phyloP scores from a whole-genome alignment of 331 rosid genomes.

The Quercus phellos region DNA sequence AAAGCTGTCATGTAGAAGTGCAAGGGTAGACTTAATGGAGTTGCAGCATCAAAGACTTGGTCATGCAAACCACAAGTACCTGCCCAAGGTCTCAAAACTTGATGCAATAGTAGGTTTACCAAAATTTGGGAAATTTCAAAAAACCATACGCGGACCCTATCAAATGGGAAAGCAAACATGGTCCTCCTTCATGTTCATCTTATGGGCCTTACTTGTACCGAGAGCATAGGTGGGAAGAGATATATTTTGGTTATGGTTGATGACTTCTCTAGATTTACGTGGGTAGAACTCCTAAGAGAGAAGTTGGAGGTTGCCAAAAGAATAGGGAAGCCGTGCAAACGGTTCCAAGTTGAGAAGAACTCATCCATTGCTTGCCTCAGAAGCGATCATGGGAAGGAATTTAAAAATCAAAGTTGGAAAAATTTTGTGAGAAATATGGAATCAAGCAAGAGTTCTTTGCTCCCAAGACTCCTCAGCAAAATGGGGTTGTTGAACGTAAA shows the following conservation, averaged over 20 bases:
- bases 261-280: neutral
- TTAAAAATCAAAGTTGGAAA: neutral
- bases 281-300: neutral
- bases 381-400: neutral
- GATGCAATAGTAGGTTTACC: neutral
- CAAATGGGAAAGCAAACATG: neutral
- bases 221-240: neutral
- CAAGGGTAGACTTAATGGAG: neutral
- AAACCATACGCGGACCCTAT: neutral
- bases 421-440: neutral
- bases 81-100: neutral
- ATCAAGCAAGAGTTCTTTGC: neutral
- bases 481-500: no score
- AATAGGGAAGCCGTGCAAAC: no score
- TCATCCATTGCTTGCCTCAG: neutral
- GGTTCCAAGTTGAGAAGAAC: neutral
- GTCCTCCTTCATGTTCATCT: neutral
- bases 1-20: neutral
- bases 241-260: neutral
- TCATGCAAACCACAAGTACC: neutral
- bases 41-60: neutral
- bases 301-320: neutral
- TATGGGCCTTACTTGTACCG: neutral
- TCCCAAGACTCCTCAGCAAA: neutral
- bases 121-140: no score